Evolutionary conservation across 306 rosid genomes (phyloP).

Genomic region (Trifolium dubium): DNA sequence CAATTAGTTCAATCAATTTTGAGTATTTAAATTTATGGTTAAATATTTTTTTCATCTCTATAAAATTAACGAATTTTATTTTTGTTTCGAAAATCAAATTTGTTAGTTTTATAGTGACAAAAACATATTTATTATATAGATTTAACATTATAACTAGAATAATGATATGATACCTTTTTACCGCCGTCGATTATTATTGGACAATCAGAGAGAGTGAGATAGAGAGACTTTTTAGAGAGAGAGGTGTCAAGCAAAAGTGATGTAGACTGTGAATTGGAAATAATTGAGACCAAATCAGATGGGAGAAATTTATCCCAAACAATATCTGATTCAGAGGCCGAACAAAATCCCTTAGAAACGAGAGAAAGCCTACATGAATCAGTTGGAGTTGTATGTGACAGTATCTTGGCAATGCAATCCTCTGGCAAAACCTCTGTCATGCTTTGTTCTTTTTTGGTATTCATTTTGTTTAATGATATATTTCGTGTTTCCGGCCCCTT

Average conservation of each 20-base stretch:
- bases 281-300: constrained; percentile 26
- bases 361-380: constrained; percentile 30
- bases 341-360: constrained; percentile 23
- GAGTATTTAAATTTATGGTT: no score
- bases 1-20: background rate
- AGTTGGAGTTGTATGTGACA: background rate
- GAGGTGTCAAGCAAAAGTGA: background rate
- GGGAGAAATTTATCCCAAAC: constrained; percentile 40
- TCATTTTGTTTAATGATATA: background rate
- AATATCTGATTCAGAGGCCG: constrained; percentile 32
- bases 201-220: constrained; percentile 21
- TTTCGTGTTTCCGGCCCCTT: background rate
- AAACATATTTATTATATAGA: no score
- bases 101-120: no score
- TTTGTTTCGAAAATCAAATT: no score
- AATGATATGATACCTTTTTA: constrained; percentile 33
- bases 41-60: no score
- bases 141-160: no score
- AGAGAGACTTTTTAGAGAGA: constrained; percentile 38
- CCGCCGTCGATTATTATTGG: constrained; percentile 35
- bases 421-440: constrained; percentile 8
- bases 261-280: background rate
- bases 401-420: constrained; percentile 32
- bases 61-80: no score
- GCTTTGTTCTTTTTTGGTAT: background rate